Conservation (phyloP, 306 rosid genomes). For the Alnus rubra region DNA sequence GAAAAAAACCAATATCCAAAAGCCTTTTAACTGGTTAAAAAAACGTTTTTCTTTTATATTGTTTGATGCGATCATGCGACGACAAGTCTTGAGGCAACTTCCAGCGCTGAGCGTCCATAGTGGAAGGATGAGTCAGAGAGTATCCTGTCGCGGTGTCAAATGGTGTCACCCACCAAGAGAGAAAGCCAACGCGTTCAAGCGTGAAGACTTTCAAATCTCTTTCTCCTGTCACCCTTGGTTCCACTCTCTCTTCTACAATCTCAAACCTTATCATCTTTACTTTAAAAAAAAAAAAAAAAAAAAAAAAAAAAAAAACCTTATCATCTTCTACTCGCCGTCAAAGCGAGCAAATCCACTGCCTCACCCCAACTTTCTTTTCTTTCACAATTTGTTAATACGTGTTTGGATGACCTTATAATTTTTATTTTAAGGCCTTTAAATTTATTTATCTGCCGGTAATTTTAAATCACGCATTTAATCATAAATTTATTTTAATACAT, state of each 20-base stretch:
- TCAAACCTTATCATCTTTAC: neutral
- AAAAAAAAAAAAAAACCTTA: neutral
- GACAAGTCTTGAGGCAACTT: neutral
- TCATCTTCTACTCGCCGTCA: constrained; percentile 3
- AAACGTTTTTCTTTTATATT: neutral
- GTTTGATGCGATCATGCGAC: neutral
- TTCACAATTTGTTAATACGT: too few relatives aligned
- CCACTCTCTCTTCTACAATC: neutral
- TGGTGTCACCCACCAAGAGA: constrained; percentile 38
- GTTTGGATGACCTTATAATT: too few relatives aligned
- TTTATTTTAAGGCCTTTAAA: too few relatives aligned
- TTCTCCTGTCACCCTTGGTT: constrained; percentile 15
- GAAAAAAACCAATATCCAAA: too few relatives aligned
- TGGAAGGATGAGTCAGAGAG: constrained; percentile 46
- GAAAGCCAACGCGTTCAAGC: constrained; percentile 32
- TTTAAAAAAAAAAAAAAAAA: too few relatives aligned
- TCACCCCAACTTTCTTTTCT: neutral
- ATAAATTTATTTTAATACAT: too few relatives aligned
- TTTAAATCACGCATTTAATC: too few relatives aligned
- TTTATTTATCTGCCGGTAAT: too few relatives aligned
- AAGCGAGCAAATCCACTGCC: neutral
- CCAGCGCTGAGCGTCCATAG: neutral
- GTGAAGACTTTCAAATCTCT: constrained; percentile 19
- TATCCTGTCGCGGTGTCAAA: neutral
- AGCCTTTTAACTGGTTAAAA: too few relatives aligned